phyloP scores from a whole-genome alignment of 2,329 filamentous ascomycete genomes.

The Cladosporium halotolerans region DNA sequence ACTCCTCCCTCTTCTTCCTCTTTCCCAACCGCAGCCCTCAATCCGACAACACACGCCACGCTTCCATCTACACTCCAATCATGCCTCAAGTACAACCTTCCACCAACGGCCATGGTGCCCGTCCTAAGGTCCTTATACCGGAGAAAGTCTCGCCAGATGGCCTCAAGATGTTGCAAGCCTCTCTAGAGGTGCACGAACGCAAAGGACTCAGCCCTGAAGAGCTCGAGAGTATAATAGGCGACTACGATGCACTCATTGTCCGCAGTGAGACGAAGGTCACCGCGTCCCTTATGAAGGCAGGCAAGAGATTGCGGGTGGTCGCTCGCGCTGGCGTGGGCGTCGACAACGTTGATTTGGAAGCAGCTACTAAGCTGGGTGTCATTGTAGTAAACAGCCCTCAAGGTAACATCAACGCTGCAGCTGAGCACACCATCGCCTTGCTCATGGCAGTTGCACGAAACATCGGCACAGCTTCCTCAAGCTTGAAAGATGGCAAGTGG shows the following conservation, averaged over 20 bases:
- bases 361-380: conserved; percentile 66
- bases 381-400: conserved; percentile 75
- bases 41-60: background rate
- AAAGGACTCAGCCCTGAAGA: conserved; percentile 57
- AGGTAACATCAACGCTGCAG: conserved; percentile 72
- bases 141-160: conserved; percentile 79
- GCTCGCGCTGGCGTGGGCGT: conserved; percentile 76
- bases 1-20: background rate
- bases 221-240: conserved; percentile 59
- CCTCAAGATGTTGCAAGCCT: conserved; percentile 58
- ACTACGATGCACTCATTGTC: conserved; percentile 71
- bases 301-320: conserved; percentile 66
- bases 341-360: conserved; percentile 71
- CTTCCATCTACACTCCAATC: background rate
- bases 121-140: conserved; percentile 60
- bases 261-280: conserved; percentile 79
- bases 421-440: conserved; percentile 43
- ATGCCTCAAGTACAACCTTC: conserved; percentile 4
- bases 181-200: conserved; percentile 64
- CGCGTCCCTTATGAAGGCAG: conserved; percentile 58
- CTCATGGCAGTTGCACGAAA: conserved; percentile 70
- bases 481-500: conserved; percentile 67
- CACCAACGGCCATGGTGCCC: conserved; percentile 5
- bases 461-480: conserved; percentile 62
- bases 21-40: background rate